These are phyloP conservation scores for Dactylellina leptospora DNA, from an alignment of 2,329 filamentous ascomycete genomes.

Conservation along the genomic window DNA sequence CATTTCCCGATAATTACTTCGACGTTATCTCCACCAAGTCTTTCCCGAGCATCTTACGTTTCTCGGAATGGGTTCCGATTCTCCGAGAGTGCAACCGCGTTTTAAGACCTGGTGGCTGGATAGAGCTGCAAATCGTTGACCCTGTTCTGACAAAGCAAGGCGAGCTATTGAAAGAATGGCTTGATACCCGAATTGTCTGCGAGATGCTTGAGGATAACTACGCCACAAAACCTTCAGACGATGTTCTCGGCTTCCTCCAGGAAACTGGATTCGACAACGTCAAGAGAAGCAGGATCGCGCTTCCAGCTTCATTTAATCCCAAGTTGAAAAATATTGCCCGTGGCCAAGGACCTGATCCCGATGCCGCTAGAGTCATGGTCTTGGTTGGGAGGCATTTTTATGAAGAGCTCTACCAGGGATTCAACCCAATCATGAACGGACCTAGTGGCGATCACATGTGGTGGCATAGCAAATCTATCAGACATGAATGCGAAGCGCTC, in stretches of 20 bases:
- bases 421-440: constrained; percentile 35
- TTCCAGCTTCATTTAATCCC: constrained; percentile 50
- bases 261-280: constrained; percentile 52
- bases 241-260: constrained; percentile 48
- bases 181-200: constrained; percentile 44
- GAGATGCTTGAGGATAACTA: constrained; percentile 52
- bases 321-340: constrained; percentile 43
- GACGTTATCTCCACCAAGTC: constrained; percentile 52
- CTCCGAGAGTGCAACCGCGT: constrained; percentile 52
- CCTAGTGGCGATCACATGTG: constrained; percentile 37
- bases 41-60: constrained; percentile 48
- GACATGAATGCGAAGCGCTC: constrained; percentile 51
- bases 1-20: constrained; percentile 53
- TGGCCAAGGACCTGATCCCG: constrained; percentile 43
- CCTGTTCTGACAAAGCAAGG: constrained; percentile 49
- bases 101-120: constrained; percentile 52
- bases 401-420: constrained; percentile 48
- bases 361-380: constrained; percentile 53
- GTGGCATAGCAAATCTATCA: constrained; percentile 52
- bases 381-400: constrained; percentile 53
- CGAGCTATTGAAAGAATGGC: constrained; percentile 49
- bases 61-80: constrained; percentile 44
- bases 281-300: constrained; percentile 52
- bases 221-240: constrained; percentile 47
- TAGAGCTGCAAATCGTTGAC: constrained; percentile 53